Conservation (phyloP, 2,329 filamentous ascomycete species). For the Didymosphaeria variabile region DNA sequence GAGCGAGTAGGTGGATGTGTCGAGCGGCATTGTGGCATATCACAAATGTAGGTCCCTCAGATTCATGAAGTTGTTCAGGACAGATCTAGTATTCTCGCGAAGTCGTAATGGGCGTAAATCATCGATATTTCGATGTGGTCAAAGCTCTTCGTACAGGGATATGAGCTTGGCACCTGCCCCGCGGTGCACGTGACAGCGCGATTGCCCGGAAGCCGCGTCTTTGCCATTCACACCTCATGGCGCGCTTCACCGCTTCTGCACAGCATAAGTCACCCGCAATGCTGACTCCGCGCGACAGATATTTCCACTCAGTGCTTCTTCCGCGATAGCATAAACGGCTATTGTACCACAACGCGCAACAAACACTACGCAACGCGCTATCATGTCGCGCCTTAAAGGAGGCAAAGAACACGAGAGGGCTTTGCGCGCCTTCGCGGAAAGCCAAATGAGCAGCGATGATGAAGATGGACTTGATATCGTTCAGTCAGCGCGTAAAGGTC, state of each 20-base stretch:
- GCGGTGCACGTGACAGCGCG: constrained; percentile 40
- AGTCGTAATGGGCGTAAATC: too few species aligned
- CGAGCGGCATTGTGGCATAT: constrained; percentile 77
- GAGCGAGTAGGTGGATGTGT: constrained; percentile 89
- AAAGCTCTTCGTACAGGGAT: constrained; percentile 27
- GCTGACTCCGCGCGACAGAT: background rate
- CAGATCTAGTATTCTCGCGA: background rate
- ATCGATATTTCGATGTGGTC: constrained; percentile 18
- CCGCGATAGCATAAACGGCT: background rate
- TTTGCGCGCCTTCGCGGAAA: constrained; percentile 37
- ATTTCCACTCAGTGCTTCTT: background rate
- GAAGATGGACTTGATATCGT: constrained; percentile 55
- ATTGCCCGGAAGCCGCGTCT: constrained; percentile 22
- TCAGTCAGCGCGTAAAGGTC: constrained; percentile 39
- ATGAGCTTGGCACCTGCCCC: constrained; percentile 28
- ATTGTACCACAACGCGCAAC: background rate
- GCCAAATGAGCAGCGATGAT: constrained; percentile 48
- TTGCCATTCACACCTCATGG: background rate
- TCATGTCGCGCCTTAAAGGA: constrained; percentile 30
- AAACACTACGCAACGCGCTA: background rate
- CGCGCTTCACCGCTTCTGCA: background rate
- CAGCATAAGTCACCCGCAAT: background rate
- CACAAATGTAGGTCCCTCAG: background rate
- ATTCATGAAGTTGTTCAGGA: too few species aligned
- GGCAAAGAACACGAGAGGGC: constrained; percentile 28